These are phyloP conservation scores for Coniochaeta sp. DNA, from an alignment of 2,329 filamentous ascomycete genomes.

Conservation along the genomic window DNA sequence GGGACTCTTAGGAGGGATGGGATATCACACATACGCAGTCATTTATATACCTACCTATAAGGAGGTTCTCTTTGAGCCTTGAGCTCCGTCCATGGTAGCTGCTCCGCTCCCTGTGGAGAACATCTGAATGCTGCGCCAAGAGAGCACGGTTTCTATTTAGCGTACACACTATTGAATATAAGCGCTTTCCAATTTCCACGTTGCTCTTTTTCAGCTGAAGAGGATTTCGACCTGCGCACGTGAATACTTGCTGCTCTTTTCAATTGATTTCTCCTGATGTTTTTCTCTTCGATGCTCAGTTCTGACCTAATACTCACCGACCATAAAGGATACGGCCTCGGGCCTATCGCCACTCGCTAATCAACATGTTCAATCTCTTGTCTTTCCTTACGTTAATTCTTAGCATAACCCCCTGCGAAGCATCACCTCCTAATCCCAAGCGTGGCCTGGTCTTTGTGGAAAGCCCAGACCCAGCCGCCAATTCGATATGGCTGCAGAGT, in stretches of 20 bases:
- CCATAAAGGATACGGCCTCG: background rate
- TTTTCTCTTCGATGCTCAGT: background rate
- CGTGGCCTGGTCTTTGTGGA: conserved; percentile 66
- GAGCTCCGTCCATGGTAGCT: background rate
- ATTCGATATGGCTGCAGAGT: conserved; percentile 51
- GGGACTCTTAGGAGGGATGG: background rate
- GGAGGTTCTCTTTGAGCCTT: background rate
- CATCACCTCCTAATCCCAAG: conserved; percentile 35
- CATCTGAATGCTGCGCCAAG: background rate
- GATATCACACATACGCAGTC: too few relatives aligned
- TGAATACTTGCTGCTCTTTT: background rate
- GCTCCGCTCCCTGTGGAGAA: background rate
- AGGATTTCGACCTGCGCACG: background rate
- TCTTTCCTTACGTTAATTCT: background rate
- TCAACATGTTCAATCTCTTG: background rate
- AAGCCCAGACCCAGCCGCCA: conserved; percentile 39
- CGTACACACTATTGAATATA: background rate
- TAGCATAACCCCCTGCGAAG: background rate
- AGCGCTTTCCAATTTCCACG: background rate
- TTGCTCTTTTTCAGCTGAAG: background rate
- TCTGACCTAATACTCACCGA: background rate
- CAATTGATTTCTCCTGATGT: background rate
- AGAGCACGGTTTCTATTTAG: background rate
- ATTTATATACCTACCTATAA: background rate
- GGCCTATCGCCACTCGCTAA: background rate